Base-by-base conservation (phyloP, 2,329 filamentous ascomycete genomes). In the Teratosphaeria pseudoeucalypti region DNA sequence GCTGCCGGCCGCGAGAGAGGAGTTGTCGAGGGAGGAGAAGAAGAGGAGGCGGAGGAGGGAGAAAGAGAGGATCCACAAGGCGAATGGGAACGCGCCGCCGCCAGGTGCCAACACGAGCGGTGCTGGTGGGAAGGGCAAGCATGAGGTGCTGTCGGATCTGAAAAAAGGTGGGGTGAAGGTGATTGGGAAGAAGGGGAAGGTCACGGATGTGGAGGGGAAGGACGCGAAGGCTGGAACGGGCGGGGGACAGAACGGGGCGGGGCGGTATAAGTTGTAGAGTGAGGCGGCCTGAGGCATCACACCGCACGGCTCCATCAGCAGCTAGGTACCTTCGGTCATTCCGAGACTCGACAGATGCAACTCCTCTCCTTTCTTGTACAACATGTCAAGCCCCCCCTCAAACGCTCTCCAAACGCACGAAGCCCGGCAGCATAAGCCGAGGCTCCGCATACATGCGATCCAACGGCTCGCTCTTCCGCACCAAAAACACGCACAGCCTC, bases 101-200 rank as follows among this genome's bases (percentile, higher is more conserved):
- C n/a, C 9, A n/a, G 43, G 43, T 23, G 6, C 16, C 2, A 23
- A 23, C 23, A 19, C 23, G 43, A n/a, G n/a, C 7, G 43, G 37
- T 12, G 74, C 74, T 60, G 87, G 85, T 74, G 81, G 78, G 32
- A 78, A 80, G 57, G 81, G 79, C 69, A 81, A 63, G 76, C 79
- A 81, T 62, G 76, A 79, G 57, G 79, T 89, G 49, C 72, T 90
- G 58, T 83, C 83, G 1, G 83, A 87, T 60, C 77, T 92, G 70
- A 90, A 87, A 78, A 89, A 88, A 81, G 91, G 89, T 57, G 89
- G 89, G 61, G 92, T 96, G 67, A 92, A 88, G 80, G 83, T 97
- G 61, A 94, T 96, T 76, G 92, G 91, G 63, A 89, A 88, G 76
- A 92, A 90, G 79, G 92, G 92, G 57, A 87, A 92, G 73, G 77